phyloP scores from a whole-genome alignment of 2,329 filamentous ascomycete species.

The Sphaerulina musiva region DNA sequence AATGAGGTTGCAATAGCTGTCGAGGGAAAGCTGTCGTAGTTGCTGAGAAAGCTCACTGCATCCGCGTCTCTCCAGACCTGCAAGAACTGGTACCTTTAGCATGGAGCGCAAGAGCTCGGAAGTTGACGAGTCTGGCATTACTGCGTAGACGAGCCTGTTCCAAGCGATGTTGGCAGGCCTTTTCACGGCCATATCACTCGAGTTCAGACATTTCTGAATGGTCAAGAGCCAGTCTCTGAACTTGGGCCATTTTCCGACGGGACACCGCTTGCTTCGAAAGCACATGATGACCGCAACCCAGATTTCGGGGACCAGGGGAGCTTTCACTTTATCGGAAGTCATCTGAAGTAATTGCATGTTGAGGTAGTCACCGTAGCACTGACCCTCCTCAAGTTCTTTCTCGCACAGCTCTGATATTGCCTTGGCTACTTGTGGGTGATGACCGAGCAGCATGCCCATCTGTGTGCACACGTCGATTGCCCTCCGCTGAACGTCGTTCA shows the following conservation, averaged over 20 bases:
- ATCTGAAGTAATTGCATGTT: constrained; percentile 61
- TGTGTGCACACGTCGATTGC: constrained; percentile 70
- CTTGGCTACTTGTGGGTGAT: constrained; percentile 60
- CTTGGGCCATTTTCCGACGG: constrained; percentile 58
- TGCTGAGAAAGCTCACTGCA: constrained; percentile 44
- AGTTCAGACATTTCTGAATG: constrained; percentile 79
- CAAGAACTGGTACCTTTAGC: constrained; percentile 61
- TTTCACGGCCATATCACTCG: constrained; percentile 62
- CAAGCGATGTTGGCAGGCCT: constrained; percentile 76
- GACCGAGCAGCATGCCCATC: constrained; percentile 61
- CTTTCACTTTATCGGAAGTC: constrained; percentile 54
- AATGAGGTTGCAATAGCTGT: constrained; percentile 70
- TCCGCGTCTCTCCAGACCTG: constrained; percentile 61
- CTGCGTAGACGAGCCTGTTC: constrained; percentile 73
- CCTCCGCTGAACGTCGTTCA: constrained; percentile 67
- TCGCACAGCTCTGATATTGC: constrained; percentile 59
- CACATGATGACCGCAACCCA: constrained; percentile 81
- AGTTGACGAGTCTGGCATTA: constrained; percentile 57
- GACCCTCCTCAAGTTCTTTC: constrained; percentile 45
- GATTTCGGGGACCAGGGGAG: constrained; percentile 69
- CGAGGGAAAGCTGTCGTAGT: constrained; percentile 54
- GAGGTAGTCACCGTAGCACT: constrained; percentile 64
- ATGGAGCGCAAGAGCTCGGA: constrained; percentile 53
- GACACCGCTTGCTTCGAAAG: constrained; percentile 55
- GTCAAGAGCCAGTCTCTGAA: constrained; percentile 71